These are phyloP conservation scores for Pythium volutum DNA, from an alignment of 352 stramenopile genomes.

Conservation along the genomic window DNA sequence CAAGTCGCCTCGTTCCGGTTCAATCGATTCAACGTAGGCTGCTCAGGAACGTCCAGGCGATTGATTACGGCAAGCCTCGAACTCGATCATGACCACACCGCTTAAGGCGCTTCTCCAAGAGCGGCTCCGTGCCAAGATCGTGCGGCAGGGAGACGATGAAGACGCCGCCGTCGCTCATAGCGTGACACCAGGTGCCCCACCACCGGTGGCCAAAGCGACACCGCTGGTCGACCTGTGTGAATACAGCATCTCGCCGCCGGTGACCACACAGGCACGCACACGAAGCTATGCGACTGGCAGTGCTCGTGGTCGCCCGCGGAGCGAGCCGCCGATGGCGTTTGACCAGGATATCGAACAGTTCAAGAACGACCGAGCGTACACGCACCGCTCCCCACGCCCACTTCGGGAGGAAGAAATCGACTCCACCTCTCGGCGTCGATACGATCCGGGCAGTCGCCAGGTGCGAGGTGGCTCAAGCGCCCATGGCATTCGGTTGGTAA, in stretches of 20 bases:
- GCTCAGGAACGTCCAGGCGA: too few species aligned
- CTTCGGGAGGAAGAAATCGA: background rate
- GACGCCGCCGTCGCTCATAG: background rate
- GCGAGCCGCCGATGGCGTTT: background rate
- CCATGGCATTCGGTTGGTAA: background rate
- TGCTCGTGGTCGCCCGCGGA: background rate
- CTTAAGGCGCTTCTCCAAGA: slow-evolving; percentile 75
- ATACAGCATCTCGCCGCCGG: slow-evolving; percentile 3
- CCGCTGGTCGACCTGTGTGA: slow-evolving; percentile 14
- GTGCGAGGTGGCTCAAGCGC: background rate
- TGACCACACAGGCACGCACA: background rate
- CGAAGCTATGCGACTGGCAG: background rate
- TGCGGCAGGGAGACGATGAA: slow-evolving; percentile 33
- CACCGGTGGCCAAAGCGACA: background rate
- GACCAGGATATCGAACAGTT: background rate
- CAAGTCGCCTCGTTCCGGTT: slow-evolving; percentile 10
- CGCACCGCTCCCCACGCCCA: background rate
- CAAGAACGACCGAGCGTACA: background rate
- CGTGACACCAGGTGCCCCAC: background rate
- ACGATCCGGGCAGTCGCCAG: background rate
- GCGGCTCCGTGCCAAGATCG: slow-evolving; percentile 65
- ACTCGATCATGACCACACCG: slow-evolving; percentile 46
- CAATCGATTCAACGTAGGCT: too few species aligned
- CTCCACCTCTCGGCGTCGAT: background rate
- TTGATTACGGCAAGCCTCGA: too few species aligned